Evolutionary conservation across 371 early-diverging fungal species (phyloP).

Genomic region (Syncephalastrum monosporum): DNA sequence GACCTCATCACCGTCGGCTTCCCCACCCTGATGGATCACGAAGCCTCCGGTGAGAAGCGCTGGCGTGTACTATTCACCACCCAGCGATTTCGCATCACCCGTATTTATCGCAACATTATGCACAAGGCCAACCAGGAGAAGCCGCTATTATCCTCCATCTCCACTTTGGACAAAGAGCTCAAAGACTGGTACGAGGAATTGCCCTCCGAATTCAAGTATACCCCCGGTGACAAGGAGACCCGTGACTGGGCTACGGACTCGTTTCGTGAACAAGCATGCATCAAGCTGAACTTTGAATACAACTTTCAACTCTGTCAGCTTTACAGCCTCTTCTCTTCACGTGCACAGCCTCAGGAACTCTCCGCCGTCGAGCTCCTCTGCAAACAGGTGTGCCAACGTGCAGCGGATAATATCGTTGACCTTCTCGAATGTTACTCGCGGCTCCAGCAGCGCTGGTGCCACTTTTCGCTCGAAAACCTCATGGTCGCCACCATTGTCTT

Average conservation of each 20-base stretch:
- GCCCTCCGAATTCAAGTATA: constrained; percentile 24
- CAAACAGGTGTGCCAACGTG: constrained; percentile 16
- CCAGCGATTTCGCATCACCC: constrained; percentile 26
- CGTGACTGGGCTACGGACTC: constrained; percentile 22
- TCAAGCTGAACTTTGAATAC: constrained; percentile 32
- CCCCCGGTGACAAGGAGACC: constrained; percentile 8
- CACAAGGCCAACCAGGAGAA: constrained; percentile 13
- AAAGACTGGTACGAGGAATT: constrained; percentile 21
- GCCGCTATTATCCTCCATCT: constrained; percentile 20
- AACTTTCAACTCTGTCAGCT: constrained; percentile 30
- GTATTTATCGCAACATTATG: constrained; percentile 27
- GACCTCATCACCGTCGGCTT: constrained; percentile 14
- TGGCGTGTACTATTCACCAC: constrained; percentile 23
- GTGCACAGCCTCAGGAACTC: constrained; percentile 3
- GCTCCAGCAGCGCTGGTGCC: constrained; percentile 32
- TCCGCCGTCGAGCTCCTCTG: constrained; percentile 25
- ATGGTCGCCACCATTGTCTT: constrained; percentile 23
- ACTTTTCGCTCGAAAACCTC: constrained; percentile 25
- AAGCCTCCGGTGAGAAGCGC: constrained; percentile 17
- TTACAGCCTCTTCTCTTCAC: constrained; percentile 22
- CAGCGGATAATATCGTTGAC: constrained; percentile 27
- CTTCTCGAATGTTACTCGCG: constrained; percentile 24
- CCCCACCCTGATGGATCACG: constrained; percentile 21
- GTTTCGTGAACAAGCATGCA: constrained; percentile 33
- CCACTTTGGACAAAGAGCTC: constrained; percentile 21